phyloP scores from a whole-genome alignment of 441 rosid species.

The Populus hybrid region DNA sequence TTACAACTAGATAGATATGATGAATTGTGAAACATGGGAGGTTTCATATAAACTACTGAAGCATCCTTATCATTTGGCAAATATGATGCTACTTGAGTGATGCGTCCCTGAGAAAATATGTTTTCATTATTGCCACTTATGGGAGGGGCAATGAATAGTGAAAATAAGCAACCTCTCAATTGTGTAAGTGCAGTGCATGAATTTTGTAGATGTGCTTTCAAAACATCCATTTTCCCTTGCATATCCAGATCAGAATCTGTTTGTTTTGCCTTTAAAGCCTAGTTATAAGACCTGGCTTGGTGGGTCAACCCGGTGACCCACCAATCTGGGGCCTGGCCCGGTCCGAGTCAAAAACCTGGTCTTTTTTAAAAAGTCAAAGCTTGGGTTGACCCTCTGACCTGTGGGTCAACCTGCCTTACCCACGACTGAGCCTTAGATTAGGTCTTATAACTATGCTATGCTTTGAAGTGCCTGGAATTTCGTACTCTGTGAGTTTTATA shows the following conservation, averaged over 20 bases:
- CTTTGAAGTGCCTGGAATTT: not conserved
- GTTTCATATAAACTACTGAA: not conserved
- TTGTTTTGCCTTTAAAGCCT: not conserved
- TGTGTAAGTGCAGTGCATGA: not conserved
- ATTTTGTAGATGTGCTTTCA: not conserved
- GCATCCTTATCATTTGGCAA: slow-evolving; percentile 2
- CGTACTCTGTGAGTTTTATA: not conserved
- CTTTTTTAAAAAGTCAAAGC: no score
- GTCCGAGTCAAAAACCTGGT: not conserved
- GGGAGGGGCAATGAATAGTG: not conserved
- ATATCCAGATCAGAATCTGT: not conserved
- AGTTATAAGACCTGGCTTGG: no score
- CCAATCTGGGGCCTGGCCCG: no score
- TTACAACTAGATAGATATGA: slow-evolving; percentile 1
- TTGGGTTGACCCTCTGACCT: no score
- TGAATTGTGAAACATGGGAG: not conserved
- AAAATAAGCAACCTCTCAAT: not conserved
- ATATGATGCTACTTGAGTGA: slow-evolving; percentile 3
- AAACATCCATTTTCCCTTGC: not conserved
- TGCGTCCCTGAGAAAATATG: slow-evolving; percentile 7
- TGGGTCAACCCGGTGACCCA: no score
- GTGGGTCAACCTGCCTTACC: no score
- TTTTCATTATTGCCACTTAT: slow-evolving; percentile 1
- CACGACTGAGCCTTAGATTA: no score
- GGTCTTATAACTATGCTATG: no score